Evolutionary conservation across 257 asterid species (phyloP), one percentile per base, ranked within the genome.

Genomic region (Striga asiatica): DNA sequence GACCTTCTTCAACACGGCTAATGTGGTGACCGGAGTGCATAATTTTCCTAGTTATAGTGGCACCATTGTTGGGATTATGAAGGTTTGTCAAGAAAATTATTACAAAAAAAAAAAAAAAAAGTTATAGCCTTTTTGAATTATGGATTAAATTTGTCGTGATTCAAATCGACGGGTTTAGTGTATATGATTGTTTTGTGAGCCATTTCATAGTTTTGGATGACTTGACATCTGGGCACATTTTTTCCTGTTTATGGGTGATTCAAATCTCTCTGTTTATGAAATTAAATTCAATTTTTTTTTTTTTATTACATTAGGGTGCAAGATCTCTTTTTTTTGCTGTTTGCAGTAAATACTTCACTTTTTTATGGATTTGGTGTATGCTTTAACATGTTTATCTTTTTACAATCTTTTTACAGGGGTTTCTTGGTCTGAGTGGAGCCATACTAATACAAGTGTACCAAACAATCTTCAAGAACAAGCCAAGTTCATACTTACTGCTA

Each of bases 341-440:
- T 35, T 35, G 18, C 13, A 16, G 2, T 12, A 5, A 38, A 1
- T 38, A 11, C 18, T 32, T 13, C 3, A 9, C 13, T 34, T 11
- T 25, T 38, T 25, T 50, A 53, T 35, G 47, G 35, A 11, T 25
- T 45, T 43, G 13, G 34, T 60, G 31, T 6, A 39, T 18, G n/a
- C 23, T 39, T 50, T 51, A 56, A 20, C n/a, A n/a, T n/a, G n/a
- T n/a, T n/a, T n/a, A n/a, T n/a, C n/a, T n/a, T n/a, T n/a, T n/a
- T n/a, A n/a, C n/a, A n/a, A n/a, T n/a, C 24, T 53, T 53, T 57
- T 69, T 27, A n/a, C 14, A 79, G 87, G 88, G 88, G 10, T 80
- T 74, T 71, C 77, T 76, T 60, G 83, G 88, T 53, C 54, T 80
- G 61, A 74, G 88, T 74, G 88, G 88, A 63, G 88, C 88, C 25